A percentile compares a stretch with the other conserved stretches of the same genome.
phyloP scores from a whole-genome alignment of 1,284 basidiomycete species.

The Fomitopsis betulina region DNA sequence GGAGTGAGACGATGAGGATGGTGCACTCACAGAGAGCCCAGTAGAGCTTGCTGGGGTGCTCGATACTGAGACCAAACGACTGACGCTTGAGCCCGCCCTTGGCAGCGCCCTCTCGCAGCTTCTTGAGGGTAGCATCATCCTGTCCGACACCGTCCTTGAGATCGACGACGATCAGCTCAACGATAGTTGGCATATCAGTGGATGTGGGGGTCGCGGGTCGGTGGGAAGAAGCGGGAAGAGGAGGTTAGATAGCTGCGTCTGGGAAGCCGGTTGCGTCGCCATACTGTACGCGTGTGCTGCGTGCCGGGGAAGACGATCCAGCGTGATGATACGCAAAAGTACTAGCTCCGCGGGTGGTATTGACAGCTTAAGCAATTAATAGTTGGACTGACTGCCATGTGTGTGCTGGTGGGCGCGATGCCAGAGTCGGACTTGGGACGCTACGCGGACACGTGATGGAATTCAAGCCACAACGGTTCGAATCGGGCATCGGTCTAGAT shows the following conservation, averaged over 20 bases:
- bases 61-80: slow-evolving; percentile 2
- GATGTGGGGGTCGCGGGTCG: neutral
- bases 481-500: slow-evolving; percentile 1
- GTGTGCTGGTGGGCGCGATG: too few relatives aligned
- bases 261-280: too few relatives aligned
- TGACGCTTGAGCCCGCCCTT: slow-evolving; percentile 2
- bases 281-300: too few relatives aligned
- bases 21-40: slow-evolving; percentile 1
- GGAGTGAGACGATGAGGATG: neutral
- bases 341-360: too few relatives aligned
- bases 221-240: neutral
- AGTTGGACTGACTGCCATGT: too few relatives aligned
- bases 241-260: neutral
- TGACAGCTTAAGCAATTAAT: too few relatives aligned
- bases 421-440: too few relatives aligned
- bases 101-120: slow-evolving; percentile 1
- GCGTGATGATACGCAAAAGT: too few relatives aligned
- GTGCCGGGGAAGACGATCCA: too few relatives aligned
- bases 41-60: neutral
- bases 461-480: slow-evolving; percentile 4
- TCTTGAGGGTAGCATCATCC: neutral
- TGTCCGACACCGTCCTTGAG: neutral
- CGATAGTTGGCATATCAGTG: neutral
- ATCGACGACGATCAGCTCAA: neutral
- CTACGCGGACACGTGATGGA: slow-evolving; percentile 4